Conservation (phyloP, 495 filamentous ascomycete species). For the Poronia punctata region DNA sequence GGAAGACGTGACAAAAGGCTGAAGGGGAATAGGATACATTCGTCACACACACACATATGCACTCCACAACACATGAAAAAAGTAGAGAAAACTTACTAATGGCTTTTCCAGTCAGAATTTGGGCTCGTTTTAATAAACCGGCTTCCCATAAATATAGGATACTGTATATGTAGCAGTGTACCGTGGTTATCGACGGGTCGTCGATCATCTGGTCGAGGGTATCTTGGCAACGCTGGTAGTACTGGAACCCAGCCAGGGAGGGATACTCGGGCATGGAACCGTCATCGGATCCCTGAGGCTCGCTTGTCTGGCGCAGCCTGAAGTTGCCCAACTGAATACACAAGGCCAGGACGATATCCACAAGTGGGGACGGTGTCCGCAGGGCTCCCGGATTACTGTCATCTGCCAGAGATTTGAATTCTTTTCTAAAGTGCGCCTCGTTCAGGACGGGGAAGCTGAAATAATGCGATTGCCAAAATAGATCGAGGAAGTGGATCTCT, state of each 20-base stretch:
- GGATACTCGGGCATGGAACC: constrained; percentile 26
- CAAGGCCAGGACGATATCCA: constrained; percentile 45
- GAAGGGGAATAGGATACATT: too few relatives aligned
- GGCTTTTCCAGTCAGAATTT: constrained; percentile 31
- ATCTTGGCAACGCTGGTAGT: constrained; percentile 33
- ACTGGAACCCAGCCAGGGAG: constrained; percentile 37
- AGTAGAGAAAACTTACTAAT: too few relatives aligned
- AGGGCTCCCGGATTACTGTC: constrained; percentile 3
- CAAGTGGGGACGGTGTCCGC: constrained; percentile 42
- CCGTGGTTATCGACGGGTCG: constrained; percentile 36
- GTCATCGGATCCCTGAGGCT: constrained; percentile 4
- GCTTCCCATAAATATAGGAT: constrained; percentile 40
- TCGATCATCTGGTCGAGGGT: constrained; percentile 26
- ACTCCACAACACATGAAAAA: too few relatives aligned
- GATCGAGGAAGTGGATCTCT: constrained; percentile 37
- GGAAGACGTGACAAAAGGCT: too few relatives aligned
- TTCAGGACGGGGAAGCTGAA: constrained; percentile 28
- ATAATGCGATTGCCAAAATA: constrained; percentile 43
- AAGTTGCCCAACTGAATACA: constrained; percentile 44
- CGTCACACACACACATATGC: too few relatives aligned
- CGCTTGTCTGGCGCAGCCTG: constrained; percentile 1
- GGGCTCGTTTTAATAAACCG: constrained; percentile 40
- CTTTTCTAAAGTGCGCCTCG: constrained; percentile 36
- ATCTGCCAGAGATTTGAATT: constrained; percentile 43
- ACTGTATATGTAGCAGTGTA: constrained; percentile 45